Conservation (phyloP, 1,284 basidiomycete species). For the Sporisorium graminicola region DNA sequence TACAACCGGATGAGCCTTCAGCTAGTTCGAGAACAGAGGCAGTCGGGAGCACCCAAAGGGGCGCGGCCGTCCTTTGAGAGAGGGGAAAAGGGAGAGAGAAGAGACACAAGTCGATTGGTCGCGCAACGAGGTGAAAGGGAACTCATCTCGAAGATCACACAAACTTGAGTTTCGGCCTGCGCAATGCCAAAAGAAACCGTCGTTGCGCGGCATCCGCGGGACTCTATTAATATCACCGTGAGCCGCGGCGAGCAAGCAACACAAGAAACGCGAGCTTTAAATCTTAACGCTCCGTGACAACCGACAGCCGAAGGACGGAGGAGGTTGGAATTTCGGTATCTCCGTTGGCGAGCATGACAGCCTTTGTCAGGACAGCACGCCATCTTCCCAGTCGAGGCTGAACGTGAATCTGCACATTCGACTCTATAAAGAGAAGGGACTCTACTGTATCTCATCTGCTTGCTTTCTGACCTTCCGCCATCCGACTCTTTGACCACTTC, state of each 20-base stretch:
- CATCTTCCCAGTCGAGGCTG: too few relatives aligned
- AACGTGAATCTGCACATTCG: not conserved
- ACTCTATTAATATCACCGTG: not conserved
- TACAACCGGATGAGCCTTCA: not conserved
- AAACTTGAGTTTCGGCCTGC: not conserved
- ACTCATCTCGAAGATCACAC: not conserved
- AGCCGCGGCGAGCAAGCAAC: conserved; percentile 5
- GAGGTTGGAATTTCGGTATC: not conserved
- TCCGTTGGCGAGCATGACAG: not conserved
- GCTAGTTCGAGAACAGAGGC: too few relatives aligned
- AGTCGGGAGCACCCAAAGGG: not conserved
- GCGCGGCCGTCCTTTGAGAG: not conserved
- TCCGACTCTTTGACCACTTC: not conserved
- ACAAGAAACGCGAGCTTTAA: conserved; percentile 1
- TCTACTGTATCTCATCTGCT: too few relatives aligned
- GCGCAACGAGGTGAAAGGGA: conserved; percentile 1
- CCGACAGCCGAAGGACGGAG: not conserved
- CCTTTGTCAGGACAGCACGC: not conserved
- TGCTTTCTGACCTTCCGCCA: not conserved
- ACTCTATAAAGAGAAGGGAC: too few relatives aligned
- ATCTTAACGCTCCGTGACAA: conserved; percentile 1
- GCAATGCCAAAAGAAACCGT: not conserved
- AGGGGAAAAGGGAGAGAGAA: not conserved
- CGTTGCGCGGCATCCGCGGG: conserved; percentile 8
- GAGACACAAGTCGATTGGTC: not conserved